Evolutionary conservation across 1,284 basidiomycete species (phyloP).

Genomic region (Farysia itapuensis): DNA sequence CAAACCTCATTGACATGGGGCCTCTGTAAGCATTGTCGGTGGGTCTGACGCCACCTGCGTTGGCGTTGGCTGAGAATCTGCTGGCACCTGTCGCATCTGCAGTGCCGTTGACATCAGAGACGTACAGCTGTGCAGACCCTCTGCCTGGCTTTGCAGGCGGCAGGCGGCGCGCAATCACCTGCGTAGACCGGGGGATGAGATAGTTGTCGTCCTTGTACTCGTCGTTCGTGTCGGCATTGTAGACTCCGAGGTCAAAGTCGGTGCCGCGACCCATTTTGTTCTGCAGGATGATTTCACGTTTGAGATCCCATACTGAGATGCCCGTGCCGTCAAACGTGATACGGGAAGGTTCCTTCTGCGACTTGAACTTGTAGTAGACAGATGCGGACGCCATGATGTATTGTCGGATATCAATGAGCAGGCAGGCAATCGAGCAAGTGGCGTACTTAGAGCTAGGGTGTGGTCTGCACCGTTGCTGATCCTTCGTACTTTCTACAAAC

Average conservation of each 20-base stretch:
- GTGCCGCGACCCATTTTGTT: conserved; percentile 94
- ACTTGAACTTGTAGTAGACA: conserved; percentile 98
- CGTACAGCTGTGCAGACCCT: conserved; percentile 86
- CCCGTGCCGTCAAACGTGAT: conserved; percentile 97
- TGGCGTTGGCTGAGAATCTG: conserved; percentile 19
- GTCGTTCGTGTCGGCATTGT: conserved; percentile 60
- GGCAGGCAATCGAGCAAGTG: too few species aligned
- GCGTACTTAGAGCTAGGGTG: too few species aligned
- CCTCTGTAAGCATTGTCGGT: conserved; percentile 34
- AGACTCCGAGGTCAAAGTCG: conserved; percentile 91
- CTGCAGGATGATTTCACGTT: conserved; percentile 94
- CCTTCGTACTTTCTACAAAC: too few species aligned
- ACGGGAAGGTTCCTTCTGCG: conserved; percentile 88
- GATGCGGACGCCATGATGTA: conserved; percentile 55
- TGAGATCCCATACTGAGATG: conserved; percentile 98
- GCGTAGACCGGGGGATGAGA: conserved; percentile 89
- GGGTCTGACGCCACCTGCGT: conserved; percentile 17
- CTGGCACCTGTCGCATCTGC: conserved; percentile 12
- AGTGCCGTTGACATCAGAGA: conserved; percentile 64
- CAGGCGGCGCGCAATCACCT: conserved; percentile 86
- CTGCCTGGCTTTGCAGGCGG: conserved; percentile 83
- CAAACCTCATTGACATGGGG: conserved; percentile 82
- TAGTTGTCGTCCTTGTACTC: conserved; percentile 90
- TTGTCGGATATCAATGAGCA: background rate
- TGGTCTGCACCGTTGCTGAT: too few species aligned